Base-by-base conservation (phyloP, 1,284 basidiomycete species). In the Cryptococcus sp. region DNA sequence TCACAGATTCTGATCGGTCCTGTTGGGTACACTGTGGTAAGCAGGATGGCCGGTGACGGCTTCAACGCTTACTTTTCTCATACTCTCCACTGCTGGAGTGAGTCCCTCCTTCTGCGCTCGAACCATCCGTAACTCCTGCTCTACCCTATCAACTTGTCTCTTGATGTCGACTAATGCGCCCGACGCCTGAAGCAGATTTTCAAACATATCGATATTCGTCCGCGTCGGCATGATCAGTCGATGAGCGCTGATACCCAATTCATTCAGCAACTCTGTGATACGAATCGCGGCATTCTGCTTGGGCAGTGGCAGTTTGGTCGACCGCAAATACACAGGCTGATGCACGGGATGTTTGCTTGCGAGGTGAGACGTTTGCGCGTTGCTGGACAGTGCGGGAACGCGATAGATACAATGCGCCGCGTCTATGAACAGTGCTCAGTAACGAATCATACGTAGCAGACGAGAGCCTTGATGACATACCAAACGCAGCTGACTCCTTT, bases 211-310 rank as follows among this genome's bases (percentile, higher is more conserved):
- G 52, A 87, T 81, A 64, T 91, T 95, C 26, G 86, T 85, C 37
- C 85, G 83, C 1, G 93, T 95, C 16, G 93, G 93, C 91, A 96
- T 95, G 63, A 94, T 88, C 52, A 96, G 83, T 15, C 88, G 84
- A 17, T 82, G 82, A 60, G 86, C 82, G n/a, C 82, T 83, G 39
- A 94, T 80, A 15, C 87, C 87, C 17, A 93, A 81, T 74, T 95
- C 91, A 17, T 82, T 76, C 22, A 96, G 82, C 16, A 87, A 82
- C 58, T 88, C 86, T 3, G 84, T 82, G 65, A 94, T 85, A 26
- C 80, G 89, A 84, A 57, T 85, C 3, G 85, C 84, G n/a, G 88
- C 81, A 45, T 85, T 83, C 2, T 86, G 80, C 74, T 91, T 93
- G 20, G 90, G 87, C 38, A 81, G 76, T 0, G 91, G 87, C 43